Percentiles rank a stretch among this genome's conserved stretches.
Evolutionary conservation across 352 stramenopile species (phyloP).

Genomic region (Pythium aphanidermatum): DNA sequence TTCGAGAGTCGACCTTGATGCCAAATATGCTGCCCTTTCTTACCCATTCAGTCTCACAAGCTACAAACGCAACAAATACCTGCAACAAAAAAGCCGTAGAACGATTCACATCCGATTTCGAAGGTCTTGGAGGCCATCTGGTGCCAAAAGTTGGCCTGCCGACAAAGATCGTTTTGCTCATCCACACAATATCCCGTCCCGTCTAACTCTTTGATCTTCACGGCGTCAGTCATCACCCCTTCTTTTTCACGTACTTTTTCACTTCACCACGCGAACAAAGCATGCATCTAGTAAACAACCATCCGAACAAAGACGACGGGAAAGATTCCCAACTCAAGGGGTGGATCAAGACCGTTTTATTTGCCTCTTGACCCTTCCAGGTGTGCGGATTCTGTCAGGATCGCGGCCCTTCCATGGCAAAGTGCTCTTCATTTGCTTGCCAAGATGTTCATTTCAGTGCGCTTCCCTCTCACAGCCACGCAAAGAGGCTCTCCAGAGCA

Average conservation of each 20-base stretch:
- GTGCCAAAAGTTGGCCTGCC: neutral
- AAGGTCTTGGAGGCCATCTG: no score
- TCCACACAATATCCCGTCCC: neutral
- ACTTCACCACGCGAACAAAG: constrained; percentile 12
- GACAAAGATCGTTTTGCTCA: neutral
- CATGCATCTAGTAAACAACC: constrained; percentile 9
- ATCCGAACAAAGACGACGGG: neutral
- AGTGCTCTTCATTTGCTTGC: constrained; percentile 1
- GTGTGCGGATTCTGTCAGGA: constrained; percentile 22
- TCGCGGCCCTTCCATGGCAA: constrained; percentile 14
- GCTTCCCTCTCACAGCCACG: neutral
- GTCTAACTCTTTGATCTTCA: constrained; percentile 3
- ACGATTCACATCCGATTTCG: no score
- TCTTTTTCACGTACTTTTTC: constrained; percentile 5
- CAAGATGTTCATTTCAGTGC: constrained; percentile 12
- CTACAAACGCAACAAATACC: no score
- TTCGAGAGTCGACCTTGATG: no score
- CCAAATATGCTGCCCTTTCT: no score
- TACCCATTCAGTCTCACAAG: no score
- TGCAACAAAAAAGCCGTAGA: no score
- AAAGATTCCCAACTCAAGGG: constrained; percentile 5
- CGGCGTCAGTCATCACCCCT: constrained; percentile 16
- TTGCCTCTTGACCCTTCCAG: constrained; percentile 4
- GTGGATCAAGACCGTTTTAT: constrained; percentile 18
- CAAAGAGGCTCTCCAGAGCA: no score